Conservation (phyloP, 2,329 filamentous ascomycete genomes). For the Endoconidiophora laricicola region DNA sequence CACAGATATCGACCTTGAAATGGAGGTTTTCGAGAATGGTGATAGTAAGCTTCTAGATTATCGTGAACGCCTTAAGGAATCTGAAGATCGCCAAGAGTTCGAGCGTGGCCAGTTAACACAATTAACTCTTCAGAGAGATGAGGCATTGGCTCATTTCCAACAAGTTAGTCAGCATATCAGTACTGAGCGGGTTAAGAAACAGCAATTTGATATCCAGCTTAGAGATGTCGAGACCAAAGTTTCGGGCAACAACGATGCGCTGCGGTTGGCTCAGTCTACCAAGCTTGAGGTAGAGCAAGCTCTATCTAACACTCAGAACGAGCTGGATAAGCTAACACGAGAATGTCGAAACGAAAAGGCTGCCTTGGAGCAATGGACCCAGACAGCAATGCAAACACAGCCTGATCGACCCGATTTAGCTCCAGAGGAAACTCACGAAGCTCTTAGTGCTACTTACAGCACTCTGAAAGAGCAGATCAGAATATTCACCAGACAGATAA, state of each 20-base stretch:
- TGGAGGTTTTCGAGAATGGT: slow-evolving; percentile 50
- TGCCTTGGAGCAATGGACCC: background rate
- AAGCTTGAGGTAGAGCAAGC: slow-evolving; percentile 26
- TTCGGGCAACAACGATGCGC: slow-evolving; percentile 21
- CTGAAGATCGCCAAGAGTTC: slow-evolving; percentile 27
- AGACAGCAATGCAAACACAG: slow-evolving; percentile 25
- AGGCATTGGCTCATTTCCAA: no score
- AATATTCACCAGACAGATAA: no score
- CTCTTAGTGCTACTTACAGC: slow-evolving; percentile 36
- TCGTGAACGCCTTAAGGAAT: slow-evolving; percentile 38
- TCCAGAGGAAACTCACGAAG: slow-evolving; percentile 43
- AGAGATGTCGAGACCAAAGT: background rate
- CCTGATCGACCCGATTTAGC: slow-evolving; percentile 3
- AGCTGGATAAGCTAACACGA: background rate
- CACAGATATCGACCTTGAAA: slow-evolving; percentile 34
- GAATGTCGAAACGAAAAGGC: slow-evolving; percentile 20
- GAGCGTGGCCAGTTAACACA: slow-evolving; percentile 33
- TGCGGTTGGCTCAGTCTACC: slow-evolving; percentile 15
- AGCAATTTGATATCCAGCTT: background rate
- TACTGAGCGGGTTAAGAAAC: background rate
- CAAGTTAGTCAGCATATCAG: background rate
- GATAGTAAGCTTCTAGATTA: slow-evolving; percentile 49
- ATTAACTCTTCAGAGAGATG: no score
- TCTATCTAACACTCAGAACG: slow-evolving; percentile 20
- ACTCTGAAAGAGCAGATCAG: slow-evolving; percentile 24